Evolutionary conservation across 148 eudicot genomes (phyloP).

Genomic region (Pouteria glomerata): DNA sequence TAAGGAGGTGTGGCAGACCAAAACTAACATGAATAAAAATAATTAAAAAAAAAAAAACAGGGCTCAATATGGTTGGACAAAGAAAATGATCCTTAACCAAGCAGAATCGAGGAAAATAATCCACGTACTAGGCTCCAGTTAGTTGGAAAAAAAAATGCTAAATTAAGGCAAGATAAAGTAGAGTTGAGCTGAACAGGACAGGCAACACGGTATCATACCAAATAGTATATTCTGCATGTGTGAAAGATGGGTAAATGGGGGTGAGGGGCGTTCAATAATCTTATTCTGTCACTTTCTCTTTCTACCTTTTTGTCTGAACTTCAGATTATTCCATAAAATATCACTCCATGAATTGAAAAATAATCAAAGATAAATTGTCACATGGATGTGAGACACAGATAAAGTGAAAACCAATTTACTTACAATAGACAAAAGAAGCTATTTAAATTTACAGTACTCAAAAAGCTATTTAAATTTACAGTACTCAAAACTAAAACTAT

Average conservation of each 20-base stretch:
- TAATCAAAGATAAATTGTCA: background rate
- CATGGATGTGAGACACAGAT: background rate
- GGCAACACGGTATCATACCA: background rate
- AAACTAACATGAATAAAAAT: slow-evolving; percentile 11
- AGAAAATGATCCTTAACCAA: too few species aligned
- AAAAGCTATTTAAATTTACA: background rate
- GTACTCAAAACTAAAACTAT: slow-evolving; percentile 3
- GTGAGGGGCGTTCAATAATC: background rate
- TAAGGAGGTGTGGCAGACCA: too few species aligned
- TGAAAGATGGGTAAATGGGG: background rate
- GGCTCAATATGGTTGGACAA: too few species aligned
- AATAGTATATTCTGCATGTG: background rate
- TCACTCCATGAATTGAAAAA: background rate
- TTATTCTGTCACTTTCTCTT: background rate
- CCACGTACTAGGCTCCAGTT: too few species aligned
- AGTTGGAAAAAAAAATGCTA: too few species aligned
- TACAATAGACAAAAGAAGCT: background rate
- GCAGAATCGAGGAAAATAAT: too few species aligned
- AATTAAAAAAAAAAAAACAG: too few species aligned
- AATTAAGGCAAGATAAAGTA: too few species aligned
- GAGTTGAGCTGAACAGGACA: background rate
- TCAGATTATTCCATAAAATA: background rate
- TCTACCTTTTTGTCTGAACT: background rate
- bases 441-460: background rate
- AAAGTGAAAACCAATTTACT: background rate